Base-by-base conservation (phyloP, 139 green algal genomes). In the Raphidocelis subcapitata region DNA sequence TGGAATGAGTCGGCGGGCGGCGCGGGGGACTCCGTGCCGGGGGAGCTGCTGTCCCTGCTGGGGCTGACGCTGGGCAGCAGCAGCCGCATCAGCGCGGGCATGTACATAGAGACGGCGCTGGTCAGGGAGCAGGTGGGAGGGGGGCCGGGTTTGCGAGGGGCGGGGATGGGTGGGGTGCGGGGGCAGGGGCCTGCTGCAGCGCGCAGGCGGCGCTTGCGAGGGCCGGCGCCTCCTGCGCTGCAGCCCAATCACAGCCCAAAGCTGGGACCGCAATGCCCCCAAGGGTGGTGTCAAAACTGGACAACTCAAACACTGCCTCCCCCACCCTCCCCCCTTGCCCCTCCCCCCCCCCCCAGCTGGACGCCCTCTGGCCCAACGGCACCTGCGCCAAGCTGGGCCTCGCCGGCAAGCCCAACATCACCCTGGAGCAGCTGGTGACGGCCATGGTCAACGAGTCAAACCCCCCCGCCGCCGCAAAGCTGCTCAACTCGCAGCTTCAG, bases 31-130 rank as follows among this genome's bases (percentile, higher is more conserved):
- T 32, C 64, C 23, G 15, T 82, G 1, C 74, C 77, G 32, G 41
- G 65, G 1, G 51, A 69, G 3, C 61, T 49, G 10, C 35, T 83
- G 0, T 73, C 66, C 4, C 28, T 65, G 56, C 56, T 84, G 62
- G 77, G 77, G 1, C 49, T 81, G 10, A 62, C 57, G 8, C 24
- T 81, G 49, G 80, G 80, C n/a, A 62, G 10, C 10, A 35, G n/a
- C 55, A 16, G 10, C 55, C 10, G 55, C 5, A 16, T 62, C 10
- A 28, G 8, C 16, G 55, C 55, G 26, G 55, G 55, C 10, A 5
- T 62, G 5, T 62, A 62, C 26, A 62, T 62, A 28, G 81, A 81
- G 68, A 54, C 75, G 12, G 75, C 62, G 21, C 72, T 81, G 21
- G 21, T 75, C 33, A 32, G 44, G 68, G 33, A 49, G 41, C 41